Conservation (phyloP, 352 stramenopile species). For the Pythium sp. region DNA sequence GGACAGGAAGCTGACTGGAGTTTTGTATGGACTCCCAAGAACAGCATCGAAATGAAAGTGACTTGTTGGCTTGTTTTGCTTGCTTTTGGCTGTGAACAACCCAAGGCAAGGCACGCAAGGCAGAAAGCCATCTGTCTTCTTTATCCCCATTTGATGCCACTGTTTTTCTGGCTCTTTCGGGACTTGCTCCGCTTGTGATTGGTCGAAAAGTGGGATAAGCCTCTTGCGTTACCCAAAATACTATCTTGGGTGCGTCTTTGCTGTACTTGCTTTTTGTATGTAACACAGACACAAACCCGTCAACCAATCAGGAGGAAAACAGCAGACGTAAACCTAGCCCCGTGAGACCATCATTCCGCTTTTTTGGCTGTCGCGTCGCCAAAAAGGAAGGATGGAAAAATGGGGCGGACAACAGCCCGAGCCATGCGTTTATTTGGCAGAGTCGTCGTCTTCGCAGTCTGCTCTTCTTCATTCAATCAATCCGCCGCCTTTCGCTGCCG, state of each 20-base stretch:
- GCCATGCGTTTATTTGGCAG: not conserved
- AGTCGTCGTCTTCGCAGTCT: conserved; percentile 14
- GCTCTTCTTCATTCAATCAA: conserved; percentile 1
- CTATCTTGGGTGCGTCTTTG: no score
- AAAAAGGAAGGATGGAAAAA: conserved; percentile 4
- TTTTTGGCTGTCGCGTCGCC: not conserved
- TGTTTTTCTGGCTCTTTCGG: conserved; percentile 14
- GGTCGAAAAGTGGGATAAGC: not conserved
- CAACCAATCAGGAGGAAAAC: not conserved
- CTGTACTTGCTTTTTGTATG: no score
- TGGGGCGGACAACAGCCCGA: not conserved
- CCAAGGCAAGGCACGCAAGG: conserved; percentile 7
- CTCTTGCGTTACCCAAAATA: not conserved
- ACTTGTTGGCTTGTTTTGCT: no score
- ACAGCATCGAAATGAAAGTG: no score
- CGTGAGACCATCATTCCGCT: not conserved
- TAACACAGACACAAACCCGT: no score
- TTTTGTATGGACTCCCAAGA: no score
- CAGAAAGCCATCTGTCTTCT: not conserved
- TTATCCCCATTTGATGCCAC: not conserved
- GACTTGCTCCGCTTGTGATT: not conserved
- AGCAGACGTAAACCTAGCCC: not conserved
- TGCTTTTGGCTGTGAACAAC: not conserved
- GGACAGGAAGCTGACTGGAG: no score
- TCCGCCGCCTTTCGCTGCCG: not conserved